Evolutionary conservation across 495 filamentous ascomycete species (phyloP).

Genomic region (Cercophora sp.): DNA sequence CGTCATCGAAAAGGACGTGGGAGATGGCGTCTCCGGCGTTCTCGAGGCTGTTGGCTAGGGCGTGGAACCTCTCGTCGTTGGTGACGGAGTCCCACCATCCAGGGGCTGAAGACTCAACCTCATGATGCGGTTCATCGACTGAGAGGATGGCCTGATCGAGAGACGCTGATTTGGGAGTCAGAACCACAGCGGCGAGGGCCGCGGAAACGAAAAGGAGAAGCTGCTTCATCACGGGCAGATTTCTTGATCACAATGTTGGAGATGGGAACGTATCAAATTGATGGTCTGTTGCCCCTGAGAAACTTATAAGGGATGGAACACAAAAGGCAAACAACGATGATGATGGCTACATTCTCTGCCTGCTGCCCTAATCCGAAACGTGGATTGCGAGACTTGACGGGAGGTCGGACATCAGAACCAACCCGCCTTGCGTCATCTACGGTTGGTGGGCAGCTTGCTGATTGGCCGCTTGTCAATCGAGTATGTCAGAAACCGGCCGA

Average conservation of each 20-base stretch:
- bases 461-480: too few species aligned
- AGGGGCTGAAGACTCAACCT: neutral
- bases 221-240: neutral
- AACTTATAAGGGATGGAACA: neutral
- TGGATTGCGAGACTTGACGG: neutral
- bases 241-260: neutral
- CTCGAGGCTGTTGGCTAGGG: constrained; percentile 1
- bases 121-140: neutral
- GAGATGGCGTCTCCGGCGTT: constrained; percentile 15
- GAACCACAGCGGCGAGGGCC: neutral
- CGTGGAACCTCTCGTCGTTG: neutral
- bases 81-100: neutral
- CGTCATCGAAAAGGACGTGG: neutral
- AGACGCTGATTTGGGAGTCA: neutral
- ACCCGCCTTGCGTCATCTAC: constrained; percentile 10
- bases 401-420: neutral
- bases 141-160: neutral
- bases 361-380: neutral
- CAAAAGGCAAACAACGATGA: neutral
- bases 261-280: too few species aligned
- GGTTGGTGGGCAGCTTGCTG: constrained; percentile 5
- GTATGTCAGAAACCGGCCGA: too few species aligned
- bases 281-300: neutral
- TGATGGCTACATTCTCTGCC: neutral
- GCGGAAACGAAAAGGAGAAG: neutral